Evolutionary conservation across 176 grass and related monocot species (phyloP).

Genomic region (barley (Hordeum vulgare)): DNA sequence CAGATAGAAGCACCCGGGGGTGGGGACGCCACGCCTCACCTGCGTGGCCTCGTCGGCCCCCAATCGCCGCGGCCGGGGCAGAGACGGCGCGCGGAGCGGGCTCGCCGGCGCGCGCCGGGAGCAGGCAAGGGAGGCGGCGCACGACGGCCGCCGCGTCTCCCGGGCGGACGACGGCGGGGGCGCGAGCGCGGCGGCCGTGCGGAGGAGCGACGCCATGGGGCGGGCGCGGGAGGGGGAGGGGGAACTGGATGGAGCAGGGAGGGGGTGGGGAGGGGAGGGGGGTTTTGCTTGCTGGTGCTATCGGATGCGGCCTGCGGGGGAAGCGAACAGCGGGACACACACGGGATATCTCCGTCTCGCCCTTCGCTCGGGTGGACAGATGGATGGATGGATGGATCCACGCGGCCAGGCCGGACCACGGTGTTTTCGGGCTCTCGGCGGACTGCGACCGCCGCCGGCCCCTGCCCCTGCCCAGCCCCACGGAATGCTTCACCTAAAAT

Average conservation of each 20-base stretch:
- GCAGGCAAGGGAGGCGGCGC: slow-evolving; percentile 10
- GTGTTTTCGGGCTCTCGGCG: not conserved
- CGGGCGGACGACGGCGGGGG: not conserved
- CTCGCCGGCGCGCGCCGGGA: not conserved
- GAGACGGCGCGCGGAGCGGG: slow-evolving; percentile 4
- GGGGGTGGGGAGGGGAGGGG: not conserved
- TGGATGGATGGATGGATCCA: not conserved
- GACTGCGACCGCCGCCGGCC: not conserved
- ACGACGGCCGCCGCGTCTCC: slow-evolving; percentile 4
- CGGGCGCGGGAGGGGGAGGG: not conserved
- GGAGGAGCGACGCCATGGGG: slow-evolving; percentile 50
- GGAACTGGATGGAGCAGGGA: not conserved
- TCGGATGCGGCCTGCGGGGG: not conserved
- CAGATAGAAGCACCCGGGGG: not conserved
- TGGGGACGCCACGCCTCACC: slow-evolving; percentile 21
- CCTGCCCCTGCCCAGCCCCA: too few species aligned
- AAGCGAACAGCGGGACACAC: not conserved
- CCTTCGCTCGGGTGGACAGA: not conserved
- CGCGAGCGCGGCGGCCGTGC: slow-evolving; percentile 31
- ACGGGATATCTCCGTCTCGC: not conserved
- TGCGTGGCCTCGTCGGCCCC: slow-evolving; percentile 29
- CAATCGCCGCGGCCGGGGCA: not conserved
- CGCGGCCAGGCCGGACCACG: not conserved
- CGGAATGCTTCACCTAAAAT: too few species aligned
- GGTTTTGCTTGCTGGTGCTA: not conserved